A percentile compares a stretch with the other conserved stretches of the same genome.
Conservation (phyloP, 805 yeast genomes). For the Priceomyces medius region DNA sequence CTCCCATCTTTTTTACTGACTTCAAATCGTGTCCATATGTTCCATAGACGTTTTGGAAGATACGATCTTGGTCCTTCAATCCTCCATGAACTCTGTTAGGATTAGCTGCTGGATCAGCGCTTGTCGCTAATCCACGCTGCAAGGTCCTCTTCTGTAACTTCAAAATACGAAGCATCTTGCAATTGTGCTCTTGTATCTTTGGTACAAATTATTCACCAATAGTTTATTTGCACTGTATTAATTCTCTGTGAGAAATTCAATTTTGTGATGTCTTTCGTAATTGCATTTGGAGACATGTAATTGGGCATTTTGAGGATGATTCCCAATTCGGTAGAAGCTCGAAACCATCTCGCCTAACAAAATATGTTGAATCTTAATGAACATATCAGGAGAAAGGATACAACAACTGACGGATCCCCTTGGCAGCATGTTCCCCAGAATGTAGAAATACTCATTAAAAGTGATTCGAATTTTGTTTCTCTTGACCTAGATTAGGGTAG, state of each 20-base stretch:
- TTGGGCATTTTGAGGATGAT: conserved; percentile 14
- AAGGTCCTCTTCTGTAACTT: conserved; percentile 23
- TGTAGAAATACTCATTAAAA: too few relatives aligned
- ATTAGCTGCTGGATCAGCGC: conserved; percentile 46
- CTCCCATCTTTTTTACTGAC: conserved; percentile 77
- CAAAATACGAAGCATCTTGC: conserved; percentile 36
- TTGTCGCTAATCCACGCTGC: conserved; percentile 44
- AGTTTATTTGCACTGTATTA: neutral
- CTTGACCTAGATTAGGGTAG: too few relatives aligned
- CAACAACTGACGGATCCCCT: too few relatives aligned
- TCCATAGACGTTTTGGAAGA: conserved; percentile 80
- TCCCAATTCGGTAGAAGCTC: conserved; percentile 1
- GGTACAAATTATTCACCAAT: neutral
- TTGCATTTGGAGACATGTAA: conserved; percentile 20
- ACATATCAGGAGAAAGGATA: too few relatives aligned
- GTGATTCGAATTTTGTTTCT: too few relatives aligned
- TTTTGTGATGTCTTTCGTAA: conserved; percentile 16
- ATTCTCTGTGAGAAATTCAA: neutral
- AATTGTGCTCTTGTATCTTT: neutral
- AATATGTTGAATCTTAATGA: too few relatives aligned
- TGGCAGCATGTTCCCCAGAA: too few relatives aligned
- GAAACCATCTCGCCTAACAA: too few relatives aligned
- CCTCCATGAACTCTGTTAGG: conserved; percentile 68
- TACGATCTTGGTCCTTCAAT: conserved; percentile 77
- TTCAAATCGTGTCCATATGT: conserved; percentile 74